phyloP scores from a whole-genome alignment of 1,284 basidiomycete species.

The Ceratobasidium sp. region DNA sequence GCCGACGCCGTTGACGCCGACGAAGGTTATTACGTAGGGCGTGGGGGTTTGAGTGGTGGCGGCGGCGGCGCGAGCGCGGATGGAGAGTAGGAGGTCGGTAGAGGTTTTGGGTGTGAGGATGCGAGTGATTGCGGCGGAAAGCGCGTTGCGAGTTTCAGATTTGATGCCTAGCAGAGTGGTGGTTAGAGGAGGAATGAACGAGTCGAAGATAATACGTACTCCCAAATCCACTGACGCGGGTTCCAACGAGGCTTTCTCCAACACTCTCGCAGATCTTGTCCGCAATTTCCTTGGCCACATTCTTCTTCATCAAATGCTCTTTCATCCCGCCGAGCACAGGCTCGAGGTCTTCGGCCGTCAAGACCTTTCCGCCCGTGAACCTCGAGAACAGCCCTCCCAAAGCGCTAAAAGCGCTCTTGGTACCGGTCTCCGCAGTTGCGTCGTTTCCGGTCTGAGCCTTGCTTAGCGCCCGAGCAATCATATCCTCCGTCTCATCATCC shows the following conservation, averaged over 20 bases:
- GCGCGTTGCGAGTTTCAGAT: slow-evolving; percentile 84
- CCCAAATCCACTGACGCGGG: slow-evolving; percentile 88
- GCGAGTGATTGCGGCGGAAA: slow-evolving; percentile 89
- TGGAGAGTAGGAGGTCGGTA: slow-evolving; percentile 90
- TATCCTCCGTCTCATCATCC: slow-evolving; percentile 65
- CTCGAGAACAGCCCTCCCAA: slow-evolving; percentile 83
- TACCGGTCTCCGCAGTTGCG: slow-evolving; percentile 24
- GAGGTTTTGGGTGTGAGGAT: slow-evolving; percentile 97
- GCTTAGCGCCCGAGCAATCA: slow-evolving; percentile 70
- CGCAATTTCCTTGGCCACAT: slow-evolving; percentile 95
- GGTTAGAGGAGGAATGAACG: slow-evolving; percentile 10
- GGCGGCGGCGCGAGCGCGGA: slow-evolving; percentile 74
- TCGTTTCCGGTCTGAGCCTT: slow-evolving; percentile 55
- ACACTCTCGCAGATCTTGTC: slow-evolving; percentile 96
- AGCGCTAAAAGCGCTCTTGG: slow-evolving; percentile 64
- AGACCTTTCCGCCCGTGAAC: slow-evolving; percentile 82
- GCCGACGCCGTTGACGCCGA: slow-evolving; percentile 99
- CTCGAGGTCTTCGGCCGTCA: slow-evolving; percentile 86
- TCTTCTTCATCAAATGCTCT: slow-evolving; percentile 98
- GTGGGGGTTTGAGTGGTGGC: slow-evolving; percentile 72
- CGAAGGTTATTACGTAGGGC: slow-evolving; percentile 95
- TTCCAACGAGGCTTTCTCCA: slow-evolving; percentile 88
- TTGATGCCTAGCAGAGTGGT: slow-evolving; percentile 72
- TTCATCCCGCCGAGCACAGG: slow-evolving; percentile 96
- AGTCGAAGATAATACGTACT: slow-evolving; percentile 52